Evolutionary conservation across 495 filamentous ascomycete species (phyloP), one percentile per base, ranked within the genome.

Genomic region (Achaetomiella virescens): DNA sequence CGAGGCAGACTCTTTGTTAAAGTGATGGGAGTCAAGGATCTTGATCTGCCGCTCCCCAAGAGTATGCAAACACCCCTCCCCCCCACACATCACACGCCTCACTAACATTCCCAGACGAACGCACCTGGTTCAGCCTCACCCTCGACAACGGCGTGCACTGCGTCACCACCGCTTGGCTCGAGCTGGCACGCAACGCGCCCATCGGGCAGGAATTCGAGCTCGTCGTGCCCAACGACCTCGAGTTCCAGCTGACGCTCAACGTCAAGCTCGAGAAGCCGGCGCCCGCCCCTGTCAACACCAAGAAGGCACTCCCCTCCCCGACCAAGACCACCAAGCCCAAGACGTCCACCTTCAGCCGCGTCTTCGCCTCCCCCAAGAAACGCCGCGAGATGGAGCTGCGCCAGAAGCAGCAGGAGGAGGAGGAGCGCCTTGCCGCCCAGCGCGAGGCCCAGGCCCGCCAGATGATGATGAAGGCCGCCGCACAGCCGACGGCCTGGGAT

Each of bases 151-250:
- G 93, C 24, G 81, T 98, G 2, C 93, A 98, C 70, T 98, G 93
- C 64, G 93, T 98, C 10, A 97, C 93, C 1, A 98, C 93, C 6
- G 83, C 90, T 0, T 97, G 91, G 90, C 73, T 97, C 2, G 93
- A 98, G 67, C 77, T 98, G 24, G 95, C 91, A 46, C 88, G 87
- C 55, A 91, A 84, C 40, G 95, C 95, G 17, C 92, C 95, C 3
- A 97, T 98, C 61, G 93, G 93, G 18, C 93, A 98, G 63, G 93
- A 98, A 67, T 98, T 98, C 57, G 93, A 98, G 70, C 84, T 98
- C 36, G 91, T 97, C 50, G 93, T 98, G 37, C 87, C 95, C 37
- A 91, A 95, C 61, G 92, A 97, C 61, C 80, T 98, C 21, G 93
- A 98, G 68, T 98, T 98, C 70, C 92, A 97, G 66, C 80, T 98